phyloP scores from a whole-genome alignment of 1,139 yeast species.

The Scheffersomyces segobiensis region DNA sequence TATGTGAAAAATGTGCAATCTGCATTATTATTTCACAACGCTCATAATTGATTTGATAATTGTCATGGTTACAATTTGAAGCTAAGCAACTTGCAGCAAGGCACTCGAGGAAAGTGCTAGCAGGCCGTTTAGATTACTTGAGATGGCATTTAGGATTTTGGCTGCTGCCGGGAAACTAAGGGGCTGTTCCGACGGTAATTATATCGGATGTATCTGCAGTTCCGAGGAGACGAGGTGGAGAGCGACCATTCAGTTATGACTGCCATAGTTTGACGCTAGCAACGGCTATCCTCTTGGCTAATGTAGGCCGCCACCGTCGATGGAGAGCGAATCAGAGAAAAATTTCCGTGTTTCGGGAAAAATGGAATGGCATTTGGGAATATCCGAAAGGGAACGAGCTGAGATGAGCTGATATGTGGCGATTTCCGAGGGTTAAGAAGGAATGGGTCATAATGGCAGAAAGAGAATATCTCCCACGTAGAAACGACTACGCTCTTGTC shows the following conservation, averaged over 20 bases:
- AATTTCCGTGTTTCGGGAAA: not conserved
- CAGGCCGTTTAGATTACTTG: not conserved
- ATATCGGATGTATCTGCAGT: not conserved
- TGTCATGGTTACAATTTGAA: not conserved
- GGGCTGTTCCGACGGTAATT: not conserved
- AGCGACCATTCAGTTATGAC: not conserved
- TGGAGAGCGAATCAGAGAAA: not conserved
- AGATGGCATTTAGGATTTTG: not conserved
- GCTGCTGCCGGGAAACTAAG: not conserved
- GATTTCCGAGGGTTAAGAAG: not conserved
- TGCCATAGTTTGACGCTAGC: not conserved
- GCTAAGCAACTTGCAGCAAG: not conserved
- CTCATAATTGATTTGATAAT: not conserved
- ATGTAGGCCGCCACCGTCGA: not conserved
- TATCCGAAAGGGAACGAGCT: not conserved
- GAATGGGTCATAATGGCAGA: not conserved
- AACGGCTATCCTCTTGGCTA: not conserved
- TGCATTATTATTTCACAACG: not conserved
- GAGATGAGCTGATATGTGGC: not conserved
- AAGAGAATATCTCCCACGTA: not conserved
- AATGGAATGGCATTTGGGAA: not conserved
- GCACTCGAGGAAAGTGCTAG: not conserved
- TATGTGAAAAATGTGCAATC: not conserved
- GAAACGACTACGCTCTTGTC: not conserved
- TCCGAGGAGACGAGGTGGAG: not conserved